Evolutionary conservation across 306 rosid genomes (phyloP).

Genomic region (Rosa persica): DNA sequence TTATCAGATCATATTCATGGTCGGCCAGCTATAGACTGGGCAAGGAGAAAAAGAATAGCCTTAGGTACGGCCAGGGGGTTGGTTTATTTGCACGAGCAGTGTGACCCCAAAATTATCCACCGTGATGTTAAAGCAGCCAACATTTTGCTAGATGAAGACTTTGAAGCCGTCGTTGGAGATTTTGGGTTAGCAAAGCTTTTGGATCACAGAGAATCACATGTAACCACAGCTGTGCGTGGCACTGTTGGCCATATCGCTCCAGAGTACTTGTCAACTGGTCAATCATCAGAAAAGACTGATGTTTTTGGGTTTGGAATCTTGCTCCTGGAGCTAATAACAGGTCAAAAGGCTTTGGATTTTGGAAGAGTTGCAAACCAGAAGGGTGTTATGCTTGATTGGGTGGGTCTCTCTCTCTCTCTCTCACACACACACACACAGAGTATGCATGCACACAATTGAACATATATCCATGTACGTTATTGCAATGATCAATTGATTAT

Average conservation of each 20-base stretch:
- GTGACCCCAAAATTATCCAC: conserved; percentile 96
- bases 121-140: conserved; percentile 99
- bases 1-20: conserved; percentile 71
- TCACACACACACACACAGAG: background rate
- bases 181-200: conserved; percentile 97
- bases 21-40: conserved; percentile 84
- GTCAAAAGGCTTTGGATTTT: conserved; percentile 94
- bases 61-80: conserved; percentile 97
- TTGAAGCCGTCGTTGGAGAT: conserved; percentile 97
- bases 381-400: conserved; percentile 98
- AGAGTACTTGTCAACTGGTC: conserved; percentile 92
- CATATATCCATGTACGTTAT: background rate
- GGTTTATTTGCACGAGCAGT: conserved; percentile 95
- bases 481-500: background rate
- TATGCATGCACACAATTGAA: background rate
- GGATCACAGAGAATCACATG: conserved; percentile 96
- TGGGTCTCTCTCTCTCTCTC: conserved; percentile 26
- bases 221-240: conserved; percentile 97
- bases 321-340: conserved; percentile 91
- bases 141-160: conserved; percentile 90
- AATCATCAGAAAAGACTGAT: conserved; percentile 95
- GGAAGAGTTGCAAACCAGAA: conserved; percentile 95
- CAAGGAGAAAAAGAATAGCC: conserved; percentile 85
- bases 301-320: conserved; percentile 97
- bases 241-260: conserved; percentile 98